Conservation (phyloP, 2,329 filamentous ascomycete genomes). For the Lecanicillium sp. region DNA sequence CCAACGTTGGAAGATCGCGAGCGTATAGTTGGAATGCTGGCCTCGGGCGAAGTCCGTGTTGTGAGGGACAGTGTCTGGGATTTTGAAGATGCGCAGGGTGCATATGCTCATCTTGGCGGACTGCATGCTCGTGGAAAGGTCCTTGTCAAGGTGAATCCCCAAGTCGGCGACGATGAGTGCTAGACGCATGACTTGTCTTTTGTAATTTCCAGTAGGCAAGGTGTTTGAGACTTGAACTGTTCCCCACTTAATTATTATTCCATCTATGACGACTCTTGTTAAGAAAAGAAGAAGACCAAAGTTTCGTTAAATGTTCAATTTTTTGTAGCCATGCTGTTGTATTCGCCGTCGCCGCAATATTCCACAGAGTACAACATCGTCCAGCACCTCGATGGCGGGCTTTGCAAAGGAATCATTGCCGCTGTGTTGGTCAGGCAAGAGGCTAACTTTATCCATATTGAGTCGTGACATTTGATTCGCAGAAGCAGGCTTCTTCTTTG, state of each 20-base stretch:
- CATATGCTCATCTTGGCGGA: constrained; percentile 24
- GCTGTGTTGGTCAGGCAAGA: neutral
- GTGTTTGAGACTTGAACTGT: too few species aligned
- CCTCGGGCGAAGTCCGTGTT: constrained; percentile 23
- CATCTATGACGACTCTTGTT: too few species aligned
- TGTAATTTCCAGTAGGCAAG: neutral
- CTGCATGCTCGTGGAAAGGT: constrained; percentile 30
- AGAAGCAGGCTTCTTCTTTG: neutral
- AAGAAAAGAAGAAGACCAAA: too few species aligned
- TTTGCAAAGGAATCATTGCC: too few species aligned
- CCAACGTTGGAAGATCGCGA: constrained; percentile 23
- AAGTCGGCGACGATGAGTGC: constrained; percentile 16
- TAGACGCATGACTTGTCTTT: constrained; percentile 1
- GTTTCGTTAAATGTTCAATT: constrained; percentile 3
- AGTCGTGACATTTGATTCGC: neutral
- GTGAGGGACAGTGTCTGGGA: constrained; percentile 28
- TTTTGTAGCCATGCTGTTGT: neutral
- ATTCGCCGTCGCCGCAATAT: too few species aligned
- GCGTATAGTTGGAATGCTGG: constrained; percentile 23
- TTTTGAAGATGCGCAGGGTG: constrained; percentile 27
- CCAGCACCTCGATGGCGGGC: too few species aligned
- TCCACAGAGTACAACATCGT: neutral
- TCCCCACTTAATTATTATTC: too few species aligned
- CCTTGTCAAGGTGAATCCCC: constrained; percentile 22
- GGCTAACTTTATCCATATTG: neutral